Base-by-base conservation (phyloP, 208 protist genomes). In the Vickermania spadyakhi region DNA sequence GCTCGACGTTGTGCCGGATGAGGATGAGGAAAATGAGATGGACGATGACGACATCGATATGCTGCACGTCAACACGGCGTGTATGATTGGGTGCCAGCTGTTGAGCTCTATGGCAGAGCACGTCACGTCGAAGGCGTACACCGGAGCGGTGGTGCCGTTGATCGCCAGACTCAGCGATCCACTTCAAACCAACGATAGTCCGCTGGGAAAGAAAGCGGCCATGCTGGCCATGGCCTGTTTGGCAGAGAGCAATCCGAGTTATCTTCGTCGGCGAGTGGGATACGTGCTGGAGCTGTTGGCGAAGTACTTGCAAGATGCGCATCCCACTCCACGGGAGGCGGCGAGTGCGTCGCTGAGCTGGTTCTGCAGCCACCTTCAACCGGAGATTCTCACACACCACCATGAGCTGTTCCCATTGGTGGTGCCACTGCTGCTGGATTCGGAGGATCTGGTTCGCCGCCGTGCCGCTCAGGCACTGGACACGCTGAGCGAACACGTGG, bases 341-440 rank as follows among this genome's bases (percentile, higher is more conserved):
- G 84, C 86, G 26, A 75, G 75, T 31, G 84, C 90, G 52, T 56
- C 89, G 11, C 69, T 89, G n/a, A 76, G 70, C 3, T 82, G 85
- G 61, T 89, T 93, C 54, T 83, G 79, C 45, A 27, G 60, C 1
- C 68, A 90, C 62, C 71, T 96, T 26, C 84, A 96, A 63, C 89
- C 89, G 14, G 86, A 93, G 67, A 91, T 96, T 14, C 60, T 93
- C 2, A 71, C 79, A 1, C 73, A 92, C 60, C 81, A 93, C 58
- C 60, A 66, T 36, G 54, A 62, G 64, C 64, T 95, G 11, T 72
- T 95, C 56, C 77, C 81, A 18, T 73, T 91, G 65, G 64, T 90
- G 52, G 68, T 77, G 18, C 77, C 83, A 23, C 70, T 91, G 22
- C 79, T 95, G 51, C 49, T 60, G 58, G 84, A 93, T 56, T 27